A percentile compares a stretch with the other conserved stretches of the same genome.
Conservation (phyloP, 106 monocot genomes). For the Dactylorhiza incarnata region DNA sequence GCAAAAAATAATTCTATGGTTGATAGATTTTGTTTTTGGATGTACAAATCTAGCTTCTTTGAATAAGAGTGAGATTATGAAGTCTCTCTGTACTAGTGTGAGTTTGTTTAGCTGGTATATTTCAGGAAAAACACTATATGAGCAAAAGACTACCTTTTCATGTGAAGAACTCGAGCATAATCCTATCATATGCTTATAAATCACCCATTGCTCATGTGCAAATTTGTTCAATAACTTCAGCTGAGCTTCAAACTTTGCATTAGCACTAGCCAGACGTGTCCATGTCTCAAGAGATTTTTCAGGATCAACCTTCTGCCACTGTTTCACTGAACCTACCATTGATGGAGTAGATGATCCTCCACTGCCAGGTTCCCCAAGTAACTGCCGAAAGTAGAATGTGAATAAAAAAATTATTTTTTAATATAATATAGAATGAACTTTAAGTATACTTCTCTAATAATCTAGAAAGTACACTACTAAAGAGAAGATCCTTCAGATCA, state of each 20-base stretch:
- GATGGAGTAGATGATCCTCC: constrained; percentile 98
- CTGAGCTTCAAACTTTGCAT: constrained; percentile 62
- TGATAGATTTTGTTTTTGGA: no score
- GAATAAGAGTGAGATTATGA: no score
- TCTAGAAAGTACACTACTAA: not conserved
- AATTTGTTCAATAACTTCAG: constrained; percentile 55
- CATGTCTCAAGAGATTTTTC: constrained; percentile 52
- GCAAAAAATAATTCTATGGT: no score
- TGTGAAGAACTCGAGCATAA: constrained; percentile 47
- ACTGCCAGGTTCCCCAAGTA: constrained; percentile 87
- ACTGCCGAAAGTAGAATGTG: constrained; percentile 26
- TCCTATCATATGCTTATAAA: constrained; percentile 42
- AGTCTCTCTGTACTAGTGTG: no score
- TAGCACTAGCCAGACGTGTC: constrained; percentile 53
- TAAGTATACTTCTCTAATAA: not conserved
- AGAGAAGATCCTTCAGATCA: not conserved
- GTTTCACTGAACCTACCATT: constrained; percentile 93
- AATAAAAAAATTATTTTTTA: not conserved
- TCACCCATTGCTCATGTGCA: constrained; percentile 48
- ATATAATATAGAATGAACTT: not conserved
- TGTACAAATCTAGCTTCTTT: no score
- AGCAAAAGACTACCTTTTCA: constrained; percentile 40
- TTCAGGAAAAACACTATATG: no score
- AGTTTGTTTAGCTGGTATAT: not conserved
- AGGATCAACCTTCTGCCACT: constrained; percentile 85